These are phyloP conservation scores for Talaromyces sp. DNA, from an alignment of 2,329 filamentous ascomycete genomes.

Conservation along the genomic window DNA sequence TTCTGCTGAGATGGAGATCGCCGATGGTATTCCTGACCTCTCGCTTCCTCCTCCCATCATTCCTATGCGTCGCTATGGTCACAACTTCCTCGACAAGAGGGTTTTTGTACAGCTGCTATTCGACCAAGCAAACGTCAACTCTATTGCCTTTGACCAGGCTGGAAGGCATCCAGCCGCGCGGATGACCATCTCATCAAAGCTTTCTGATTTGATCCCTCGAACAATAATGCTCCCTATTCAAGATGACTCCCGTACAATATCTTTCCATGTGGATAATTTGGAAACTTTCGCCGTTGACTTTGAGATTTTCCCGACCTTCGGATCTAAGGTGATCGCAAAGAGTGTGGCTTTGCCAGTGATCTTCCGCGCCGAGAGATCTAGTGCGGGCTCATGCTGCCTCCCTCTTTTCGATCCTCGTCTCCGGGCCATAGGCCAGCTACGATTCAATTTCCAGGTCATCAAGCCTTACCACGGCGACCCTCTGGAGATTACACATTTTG, in stretches of 20 bases:
- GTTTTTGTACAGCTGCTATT: constrained; percentile 94
- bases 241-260: constrained; percentile 90
- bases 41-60: constrained; percentile 95
- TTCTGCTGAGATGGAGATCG: constrained; percentile 67
- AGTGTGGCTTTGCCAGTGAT: constrained; percentile 87
- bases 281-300: constrained; percentile 95
- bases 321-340: constrained; percentile 95
- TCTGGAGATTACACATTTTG: constrained; percentile 95
- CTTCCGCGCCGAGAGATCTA: constrained; percentile 75
- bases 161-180: constrained; percentile 94
- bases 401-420: constrained; percentile 91
- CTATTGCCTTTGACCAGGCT: constrained; percentile 94
- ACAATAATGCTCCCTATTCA: constrained; percentile 95
- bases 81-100: constrained; percentile 98
- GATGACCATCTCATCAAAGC: constrained; percentile 93
- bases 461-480: constrained; percentile 93
- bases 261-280: constrained; percentile 93
- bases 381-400: constrained; percentile 77
- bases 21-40: constrained; percentile 87
- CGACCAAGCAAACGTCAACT: constrained; percentile 66
- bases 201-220: constrained; percentile 92
- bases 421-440: constrained; percentile 88
- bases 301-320: constrained; percentile 96
- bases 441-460: constrained; percentile 93
- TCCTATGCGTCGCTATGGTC: constrained; percentile 87